Base-by-base conservation (phyloP, 2,329 filamentous ascomycete genomes). In the Sclerotinia subarctica region DNA sequence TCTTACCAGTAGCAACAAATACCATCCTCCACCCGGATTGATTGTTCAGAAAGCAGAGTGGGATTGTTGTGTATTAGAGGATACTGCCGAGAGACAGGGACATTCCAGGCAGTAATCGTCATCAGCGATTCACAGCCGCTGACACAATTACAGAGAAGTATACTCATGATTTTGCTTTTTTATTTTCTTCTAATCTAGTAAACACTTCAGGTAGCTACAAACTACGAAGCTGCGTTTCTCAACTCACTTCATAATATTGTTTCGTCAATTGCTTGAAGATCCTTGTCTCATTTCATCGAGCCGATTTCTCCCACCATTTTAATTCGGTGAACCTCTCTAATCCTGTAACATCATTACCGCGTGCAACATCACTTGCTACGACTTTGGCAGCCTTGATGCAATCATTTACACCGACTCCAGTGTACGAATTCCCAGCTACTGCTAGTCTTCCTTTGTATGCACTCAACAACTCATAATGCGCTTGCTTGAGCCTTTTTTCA, bases 331-430 rank as follows among this genome's bases (percentile, higher is more conserved):
- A 59, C 10, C 42, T 38, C 70, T 81, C 79, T 38, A 82, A 72
- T 17, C 80, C 80, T 7, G 81, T 79, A 32, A 77, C 68, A 6
- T 72, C 72, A 19, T 72, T 72, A 32, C 76, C 73, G 62, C 73
- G 78, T 64, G 66, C 79, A 74, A 79, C 78, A 70, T 63, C 80
- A 76, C 77, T 78, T 70, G 77, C 84, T n/a, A 86, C 79, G 70
- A 86, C 78, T 76, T 84, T 84, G 7, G 84, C 88, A 66, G 82
- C 83, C 29, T 82, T 81, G 49, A 90, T 79, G 74, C 84, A 86
- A 72, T 86, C 84, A 71, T 82, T 83, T 56, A 86, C 75, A 10
- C 84, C 82, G 2, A 78, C 76, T 2, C 76, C 76, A 4, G 66
- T 72, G 73, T 85, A 86, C 76, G 82, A 85, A 66, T 80, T 82